Conservation (phyloP, 352 stramenopile species). For the Phytophthora tubulina region DNA sequence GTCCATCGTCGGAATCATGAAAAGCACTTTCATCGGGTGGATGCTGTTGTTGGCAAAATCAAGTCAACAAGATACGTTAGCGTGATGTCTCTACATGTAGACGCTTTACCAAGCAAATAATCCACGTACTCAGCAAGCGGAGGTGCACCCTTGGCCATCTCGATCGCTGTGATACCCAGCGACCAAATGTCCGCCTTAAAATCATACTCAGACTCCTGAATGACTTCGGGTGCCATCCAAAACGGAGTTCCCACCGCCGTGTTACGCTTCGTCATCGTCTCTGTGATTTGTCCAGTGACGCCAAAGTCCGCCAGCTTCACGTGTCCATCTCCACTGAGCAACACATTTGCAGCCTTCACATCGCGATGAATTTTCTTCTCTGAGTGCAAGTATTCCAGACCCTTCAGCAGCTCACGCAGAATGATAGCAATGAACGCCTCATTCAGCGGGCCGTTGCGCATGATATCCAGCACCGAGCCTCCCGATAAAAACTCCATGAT, state of each 20-base stretch:
- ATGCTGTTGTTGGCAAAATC: constrained; percentile 77
- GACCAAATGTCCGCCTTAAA: constrained; percentile 98
- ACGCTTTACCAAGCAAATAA: not conserved
- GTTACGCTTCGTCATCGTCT: constrained; percentile 98
- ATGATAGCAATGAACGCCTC: constrained; percentile 89
- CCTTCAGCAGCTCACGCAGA: constrained; percentile 79
- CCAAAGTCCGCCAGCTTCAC: constrained; percentile 88
- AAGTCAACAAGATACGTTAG: constrained; percentile 8
- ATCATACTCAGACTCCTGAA: constrained; percentile 94
- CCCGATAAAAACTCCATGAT: constrained; percentile 96
- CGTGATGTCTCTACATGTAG: not conserved
- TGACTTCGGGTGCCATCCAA: constrained; percentile 96
- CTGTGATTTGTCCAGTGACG: constrained; percentile 95
- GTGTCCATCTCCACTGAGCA: constrained; percentile 81
- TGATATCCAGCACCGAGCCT: constrained; percentile 91
- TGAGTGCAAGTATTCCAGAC: constrained; percentile 82
- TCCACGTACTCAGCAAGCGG: constrained; percentile 89
- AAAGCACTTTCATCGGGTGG: constrained; percentile 99
- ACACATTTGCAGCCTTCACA: constrained; percentile 85
- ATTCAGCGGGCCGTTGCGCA: constrained; percentile 79
- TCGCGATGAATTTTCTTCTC: constrained; percentile 90
- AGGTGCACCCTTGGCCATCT: constrained; percentile 97
- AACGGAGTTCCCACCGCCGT: constrained; percentile 98
- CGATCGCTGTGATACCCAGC: constrained; percentile 98
- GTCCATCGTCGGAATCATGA: constrained; percentile 98